Evolutionary conservation across 768 basidiomycete species (phyloP).

Genomic region (Tylopilus balloui): DNA sequence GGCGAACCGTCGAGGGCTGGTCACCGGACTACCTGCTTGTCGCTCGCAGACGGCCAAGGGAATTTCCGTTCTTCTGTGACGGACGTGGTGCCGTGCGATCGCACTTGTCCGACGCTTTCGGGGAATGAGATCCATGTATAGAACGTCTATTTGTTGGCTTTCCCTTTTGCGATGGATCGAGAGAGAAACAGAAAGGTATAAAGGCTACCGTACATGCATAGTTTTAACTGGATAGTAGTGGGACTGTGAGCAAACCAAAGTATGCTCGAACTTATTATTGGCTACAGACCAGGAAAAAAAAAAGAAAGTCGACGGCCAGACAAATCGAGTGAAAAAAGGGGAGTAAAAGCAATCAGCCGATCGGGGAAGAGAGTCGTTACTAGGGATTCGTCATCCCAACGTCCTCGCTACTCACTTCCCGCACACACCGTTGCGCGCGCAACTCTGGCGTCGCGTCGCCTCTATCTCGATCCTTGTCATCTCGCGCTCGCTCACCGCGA

Average conservation of each 20-base stretch:
- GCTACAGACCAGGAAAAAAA: conserved; percentile 16
- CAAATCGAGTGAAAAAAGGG: conserved; percentile 10
- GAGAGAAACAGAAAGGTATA: conserved; percentile 26
- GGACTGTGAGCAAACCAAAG: conserved; percentile 15
- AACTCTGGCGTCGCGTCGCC: conserved; percentile 33
- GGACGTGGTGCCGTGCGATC: too few species aligned
- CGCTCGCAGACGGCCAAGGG: too few species aligned
- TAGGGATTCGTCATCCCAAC: conserved; percentile 31
- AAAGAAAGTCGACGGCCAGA: conserved; percentile 4
- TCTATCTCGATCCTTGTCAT: conserved; percentile 26
- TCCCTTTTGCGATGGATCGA: too few species aligned
- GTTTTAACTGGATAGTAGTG: conserved; percentile 13
- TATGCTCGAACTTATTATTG: conserved; percentile 27
- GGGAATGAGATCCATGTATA: neutral
- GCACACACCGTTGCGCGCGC: conserved; percentile 27
- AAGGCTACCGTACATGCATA: conserved; percentile 26
- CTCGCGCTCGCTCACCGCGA: conserved; percentile 13
- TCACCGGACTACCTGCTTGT: too few species aligned
- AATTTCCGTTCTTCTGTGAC: too few species aligned
- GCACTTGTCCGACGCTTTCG: neutral
- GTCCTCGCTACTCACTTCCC: conserved; percentile 30
- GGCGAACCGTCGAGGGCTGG: too few species aligned
- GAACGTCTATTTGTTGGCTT: too few species aligned
- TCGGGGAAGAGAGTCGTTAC: neutral
- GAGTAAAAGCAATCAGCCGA: neutral